These are phyloP conservation scores for Exobasidium rhododendri DNA, from an alignment of 1,284 basidiomycete species.

Conservation along the genomic window DNA sequence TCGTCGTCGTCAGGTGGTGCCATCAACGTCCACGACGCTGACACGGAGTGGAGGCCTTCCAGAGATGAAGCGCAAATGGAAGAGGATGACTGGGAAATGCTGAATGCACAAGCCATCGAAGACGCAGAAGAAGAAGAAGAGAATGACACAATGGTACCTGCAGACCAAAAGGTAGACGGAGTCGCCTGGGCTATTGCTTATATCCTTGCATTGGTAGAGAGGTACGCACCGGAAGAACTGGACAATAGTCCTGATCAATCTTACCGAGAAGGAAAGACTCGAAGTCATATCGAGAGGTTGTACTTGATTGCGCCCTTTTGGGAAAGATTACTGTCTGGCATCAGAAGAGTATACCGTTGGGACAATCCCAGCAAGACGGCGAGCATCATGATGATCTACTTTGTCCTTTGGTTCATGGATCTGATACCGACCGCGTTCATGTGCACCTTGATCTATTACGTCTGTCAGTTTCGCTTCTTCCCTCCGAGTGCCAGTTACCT, in stretches of 20 bases:
- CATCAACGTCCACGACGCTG: conserved; percentile 16
- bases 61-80: conserved; percentile 4
- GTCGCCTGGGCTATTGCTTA: conserved; percentile 52
- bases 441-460: conserved; percentile 43
- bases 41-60: conserved; percentile 15
- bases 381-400: conserved; percentile 51
- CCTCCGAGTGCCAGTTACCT: conserved; percentile 50
- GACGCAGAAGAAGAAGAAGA: conserved; percentile 4
- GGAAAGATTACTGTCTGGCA: conserved; percentile 40
- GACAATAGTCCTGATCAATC: conserved; percentile 45
- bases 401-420: conserved; percentile 53
- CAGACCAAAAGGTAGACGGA: conserved; percentile 45
- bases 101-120: conserved; percentile 24
- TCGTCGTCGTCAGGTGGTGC: conserved; percentile 10
- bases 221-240: conserved; percentile 50
- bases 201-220: conserved; percentile 50
- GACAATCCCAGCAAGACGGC: conserved; percentile 32
- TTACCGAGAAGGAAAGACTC: conserved; percentile 48
- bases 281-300: conserved; percentile 50
- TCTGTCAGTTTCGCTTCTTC: conserved; percentile 52
- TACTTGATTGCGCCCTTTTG: conserved; percentile 55
- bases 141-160: conserved; percentile 4
- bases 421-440: conserved; percentile 50
- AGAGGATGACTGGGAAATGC: conserved; percentile 35
- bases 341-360: conserved; percentile 32